Evolutionary conservation across 768 basidiomycete species (phyloP), one percentile per base, ranked within the genome.

Genomic region (Hygrocybe punicea): DNA sequence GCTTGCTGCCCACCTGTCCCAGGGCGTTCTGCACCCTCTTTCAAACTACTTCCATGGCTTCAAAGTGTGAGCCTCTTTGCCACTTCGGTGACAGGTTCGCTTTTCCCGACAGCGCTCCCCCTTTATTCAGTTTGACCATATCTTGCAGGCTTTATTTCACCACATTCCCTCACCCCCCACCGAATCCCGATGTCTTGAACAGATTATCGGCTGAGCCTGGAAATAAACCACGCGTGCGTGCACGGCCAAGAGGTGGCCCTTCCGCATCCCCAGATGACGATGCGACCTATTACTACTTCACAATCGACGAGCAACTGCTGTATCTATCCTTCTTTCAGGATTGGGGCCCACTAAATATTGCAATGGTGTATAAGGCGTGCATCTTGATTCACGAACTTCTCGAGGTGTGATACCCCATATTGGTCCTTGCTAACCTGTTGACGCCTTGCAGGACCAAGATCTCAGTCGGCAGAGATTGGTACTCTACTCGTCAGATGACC

Each of bases 291-390:
- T 91, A 91, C 74, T 96, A 88, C 75, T 93, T 96, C 77, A 91
- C 89, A 56, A 84, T 96, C 75, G 93, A 97, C 73, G 88, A 94
- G 78, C 89, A 93, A 62, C 81, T 97, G 36, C 81, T 89, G 63
- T 97, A 97, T 76, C 82, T 93, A 62, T 91, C 89, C 33, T 97
- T 97, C 81, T 95, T 89, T 70, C 86, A 93, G 69, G 93, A 97
- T 71, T 95, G 91, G 86, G 93, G 93, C 13, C 93, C 93, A 29
- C 78, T 94, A 53, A 93, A 93, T 68, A 79, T 93, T 37, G 86
- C 89, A n/a, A 91, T 90, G 89, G 89, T 93, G 33, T 93, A 92
- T 77, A 92, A 89, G 72, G 89, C 86, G 29, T 95, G 93, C 73
- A 91, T 96, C 34, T 83, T 93, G 61, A 87, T 95, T 57, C 93